Evolutionary conservation across 139 green algal genomes (phyloP).

Genomic region (Pycnococcus provasolii): DNA sequence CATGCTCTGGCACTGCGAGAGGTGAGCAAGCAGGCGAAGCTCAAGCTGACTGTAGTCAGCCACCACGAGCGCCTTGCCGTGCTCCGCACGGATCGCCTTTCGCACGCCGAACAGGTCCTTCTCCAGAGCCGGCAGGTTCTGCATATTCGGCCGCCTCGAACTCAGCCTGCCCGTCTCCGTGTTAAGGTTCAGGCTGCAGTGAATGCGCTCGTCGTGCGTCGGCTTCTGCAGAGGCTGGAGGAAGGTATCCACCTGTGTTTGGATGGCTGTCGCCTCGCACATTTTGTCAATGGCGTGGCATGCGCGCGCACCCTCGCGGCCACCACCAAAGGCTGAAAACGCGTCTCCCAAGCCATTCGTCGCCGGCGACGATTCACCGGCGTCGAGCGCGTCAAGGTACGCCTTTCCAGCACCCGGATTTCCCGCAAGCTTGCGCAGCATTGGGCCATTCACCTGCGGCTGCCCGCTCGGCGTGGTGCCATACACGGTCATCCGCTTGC

Average conservation of each 20-base stretch:
- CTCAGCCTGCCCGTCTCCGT: constrained; percentile 92
- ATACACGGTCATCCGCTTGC: constrained; percentile 36
- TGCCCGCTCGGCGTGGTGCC: constrained; percentile 12
- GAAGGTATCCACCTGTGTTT: constrained; percentile 89
- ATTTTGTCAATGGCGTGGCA: constrained; percentile 52
- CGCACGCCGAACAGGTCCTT: constrained; percentile 75
- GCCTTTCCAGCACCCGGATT: constrained; percentile 62
- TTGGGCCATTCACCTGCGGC: constrained; percentile 30
- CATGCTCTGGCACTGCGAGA: constrained; percentile 81
- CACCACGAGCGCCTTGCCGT: constrained; percentile 78
- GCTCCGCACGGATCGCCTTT: constrained; percentile 65
- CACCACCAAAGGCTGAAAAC: constrained; percentile 60
- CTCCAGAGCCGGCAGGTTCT: constrained; percentile 97
- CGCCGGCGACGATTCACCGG: constrained; percentile 13
- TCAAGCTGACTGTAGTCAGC: constrained; percentile 95
- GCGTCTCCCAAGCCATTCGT: constrained; percentile 53
- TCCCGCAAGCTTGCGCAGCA: constrained; percentile 59
- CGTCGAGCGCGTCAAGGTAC: constrained; percentile 35
- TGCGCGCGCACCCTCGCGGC: constrained; percentile 54
- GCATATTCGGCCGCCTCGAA: constrained; percentile 80
- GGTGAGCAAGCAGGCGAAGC: constrained; percentile 90
- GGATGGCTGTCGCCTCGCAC: constrained; percentile 59
- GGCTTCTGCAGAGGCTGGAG: constrained; percentile 79
- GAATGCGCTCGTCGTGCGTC: constrained; percentile 48
- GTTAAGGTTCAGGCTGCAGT: constrained; percentile 98